Evolutionary conservation across 495 filamentous ascomycete species (phyloP), one percentile per base, ranked within the genome.

Genomic region (Lasiosphaeriaceae sp.): DNA sequence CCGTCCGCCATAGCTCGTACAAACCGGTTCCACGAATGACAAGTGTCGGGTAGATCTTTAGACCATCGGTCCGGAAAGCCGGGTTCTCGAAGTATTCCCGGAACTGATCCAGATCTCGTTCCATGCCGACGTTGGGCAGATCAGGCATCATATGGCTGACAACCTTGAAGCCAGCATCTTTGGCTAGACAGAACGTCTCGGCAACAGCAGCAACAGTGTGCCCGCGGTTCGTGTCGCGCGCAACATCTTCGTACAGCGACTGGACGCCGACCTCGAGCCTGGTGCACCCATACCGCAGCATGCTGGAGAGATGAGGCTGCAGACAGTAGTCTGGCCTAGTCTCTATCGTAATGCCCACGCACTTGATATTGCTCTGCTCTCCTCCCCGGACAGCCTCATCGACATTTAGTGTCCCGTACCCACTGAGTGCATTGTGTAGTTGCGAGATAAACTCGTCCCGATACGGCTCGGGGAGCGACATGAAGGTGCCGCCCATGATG

Each of bases 121-220:
- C 95, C 89, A 97, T 95, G 54, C 94, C 94, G 5, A 98, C 94
- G 65, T 98, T 98, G 12, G 94, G 94, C 24, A 98, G 77, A 67
- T 98, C 94, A 14, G 94, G 94, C 94, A 98, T 98, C 94, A 98
- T 98, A 72, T 98, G 94, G 58, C 87, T 92, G 61, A 98, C 94
- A 7, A 98, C 93, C 71, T 98, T 98, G 81, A 96, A 98, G 16
- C 94, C 94, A 23, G 95, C 90, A 71, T 98, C 94, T 72, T 98
- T 98, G 54, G 95, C 85, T 17, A 96, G 80, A 63, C 86, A 90
- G 72, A 98, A 98, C 0, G 93, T 97, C 71, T 98, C 89, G 14
- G 89, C 90, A 3, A 97, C 94, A 0, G 95, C 86, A 29, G 90
- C 88, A 48, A 98, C 94, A 0, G 94, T 98, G 71, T 98, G 94